phyloP scores from a whole-genome alignment of 306 rosid species.

The Pachyrhizus erosus region DNA sequence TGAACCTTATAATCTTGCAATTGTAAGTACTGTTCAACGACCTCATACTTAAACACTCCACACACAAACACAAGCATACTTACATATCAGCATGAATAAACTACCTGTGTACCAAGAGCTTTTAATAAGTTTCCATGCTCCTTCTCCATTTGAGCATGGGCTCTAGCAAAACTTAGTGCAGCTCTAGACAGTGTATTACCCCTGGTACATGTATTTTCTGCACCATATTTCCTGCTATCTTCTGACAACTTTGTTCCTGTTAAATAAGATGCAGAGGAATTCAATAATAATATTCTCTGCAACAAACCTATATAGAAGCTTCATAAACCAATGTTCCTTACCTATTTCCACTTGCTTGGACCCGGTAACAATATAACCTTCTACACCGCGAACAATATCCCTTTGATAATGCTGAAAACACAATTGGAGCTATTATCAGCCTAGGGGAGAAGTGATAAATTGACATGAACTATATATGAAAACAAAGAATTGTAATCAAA shows the following conservation, averaged over 20 bases:
- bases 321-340: slow-evolving; percentile 43
- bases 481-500: slow-evolving; percentile 9
- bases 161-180: slow-evolving; percentile 73
- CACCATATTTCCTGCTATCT: slow-evolving; percentile 94
- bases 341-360: slow-evolving; percentile 98
- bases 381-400: slow-evolving; percentile 94
- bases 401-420: slow-evolving; percentile 89
- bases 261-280: slow-evolving; percentile 34
- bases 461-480: slow-evolving; percentile 21
- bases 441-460: not conserved
- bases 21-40: slow-evolving; percentile 26
- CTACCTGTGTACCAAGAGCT: slow-evolving; percentile 95
- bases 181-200: slow-evolving; percentile 84
- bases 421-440: slow-evolving; percentile 33
- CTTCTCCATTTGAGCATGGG: slow-evolving; percentile 94
- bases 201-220: slow-evolving; percentile 88
- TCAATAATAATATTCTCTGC: slow-evolving; percentile 32
- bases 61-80: not conserved
- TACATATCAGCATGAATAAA: not conserved
- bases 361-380: slow-evolving; percentile 92
- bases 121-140: slow-evolving; percentile 86
- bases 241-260: slow-evolving; percentile 94
- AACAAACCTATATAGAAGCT: slow-evolving; percentile 14
- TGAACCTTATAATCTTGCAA: slow-evolving; percentile 26
- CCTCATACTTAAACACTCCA: slow-evolving; percentile 12